Evolutionary conservation across 2,329 filamentous ascomycete species (phyloP).

Genomic region (Ceratocystis destructans): DNA sequence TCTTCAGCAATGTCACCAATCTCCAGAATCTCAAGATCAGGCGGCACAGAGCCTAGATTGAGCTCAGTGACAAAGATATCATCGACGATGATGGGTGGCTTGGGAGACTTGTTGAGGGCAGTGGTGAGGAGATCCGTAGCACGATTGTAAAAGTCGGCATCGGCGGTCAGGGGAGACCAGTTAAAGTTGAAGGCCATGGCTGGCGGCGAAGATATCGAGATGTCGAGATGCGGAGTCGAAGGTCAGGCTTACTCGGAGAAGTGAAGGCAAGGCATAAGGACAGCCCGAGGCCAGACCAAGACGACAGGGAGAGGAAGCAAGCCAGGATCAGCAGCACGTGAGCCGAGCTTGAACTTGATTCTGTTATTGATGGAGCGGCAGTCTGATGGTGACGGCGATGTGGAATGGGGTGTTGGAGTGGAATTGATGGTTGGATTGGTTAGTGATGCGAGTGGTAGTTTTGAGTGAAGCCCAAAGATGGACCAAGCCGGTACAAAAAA

Average conservation of each 20-base stretch:
- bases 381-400: too few species aligned
- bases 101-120: constrained; percentile 92
- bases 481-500: too few species aligned
- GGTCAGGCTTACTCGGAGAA: background rate
- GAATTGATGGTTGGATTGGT: too few species aligned
- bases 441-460: too few species aligned
- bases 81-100: constrained; percentile 97
- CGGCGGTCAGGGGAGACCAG: constrained; percentile 97
- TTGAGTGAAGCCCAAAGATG: too few species aligned
- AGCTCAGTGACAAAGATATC: constrained; percentile 97
- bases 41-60: constrained; percentile 87
- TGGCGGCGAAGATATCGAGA: background rate
- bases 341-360: background rate
- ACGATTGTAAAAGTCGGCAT: constrained; percentile 77
- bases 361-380: too few species aligned
- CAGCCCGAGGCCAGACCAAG: background rate
- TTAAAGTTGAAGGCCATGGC: constrained; percentile 99
- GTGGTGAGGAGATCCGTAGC: constrained; percentile 89
- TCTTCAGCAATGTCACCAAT: constrained; percentile 96
- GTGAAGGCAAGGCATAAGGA: background rate
- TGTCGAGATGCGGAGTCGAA: background rate
- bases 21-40: constrained; percentile 91
- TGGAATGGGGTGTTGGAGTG: too few species aligned
- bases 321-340: background rate
- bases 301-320: background rate